A percentile compares a stretch with the other conserved stretches of the same genome.
Conservation (phyloP, 306 rosid genomes). For the Aeschynomene evenia region DNA sequence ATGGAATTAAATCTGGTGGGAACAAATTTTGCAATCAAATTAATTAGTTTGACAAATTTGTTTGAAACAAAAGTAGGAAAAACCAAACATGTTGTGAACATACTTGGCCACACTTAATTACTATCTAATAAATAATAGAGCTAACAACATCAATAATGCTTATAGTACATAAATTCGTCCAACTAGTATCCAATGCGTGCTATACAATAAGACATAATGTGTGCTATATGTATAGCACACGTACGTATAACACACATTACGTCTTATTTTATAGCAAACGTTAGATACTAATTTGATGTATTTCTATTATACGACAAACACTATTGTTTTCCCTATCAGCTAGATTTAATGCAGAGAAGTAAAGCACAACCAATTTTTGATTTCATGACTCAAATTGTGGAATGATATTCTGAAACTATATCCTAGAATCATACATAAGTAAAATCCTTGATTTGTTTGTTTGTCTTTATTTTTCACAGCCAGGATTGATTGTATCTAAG, state of each 20-base stretch:
- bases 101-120: neutral
- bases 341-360: neutral
- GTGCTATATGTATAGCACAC: no score
- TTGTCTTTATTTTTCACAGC: constrained; percentile 62
- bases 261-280: no score
- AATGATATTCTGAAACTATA: neutral
- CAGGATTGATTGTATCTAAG: constrained; percentile 53
- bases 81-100: constrained; percentile 4
- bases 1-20: neutral
- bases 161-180: no score
- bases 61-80: neutral
- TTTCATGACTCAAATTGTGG: neutral
- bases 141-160: no score
- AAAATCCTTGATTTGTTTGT: constrained; percentile 14
- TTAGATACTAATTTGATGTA: no score
- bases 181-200: no score
- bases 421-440: no score
- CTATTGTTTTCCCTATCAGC: constrained; percentile 9
- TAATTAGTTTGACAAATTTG: constrained; percentile 6
- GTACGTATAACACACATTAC: no score
- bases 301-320: no score
- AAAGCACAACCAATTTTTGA: constrained; percentile 4
- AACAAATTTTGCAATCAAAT: neutral
- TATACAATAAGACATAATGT: no score
- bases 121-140: neutral